Evolutionary conservation across 331 rosid species (phyloP).

Genomic region (Malus hybrid): DNA sequence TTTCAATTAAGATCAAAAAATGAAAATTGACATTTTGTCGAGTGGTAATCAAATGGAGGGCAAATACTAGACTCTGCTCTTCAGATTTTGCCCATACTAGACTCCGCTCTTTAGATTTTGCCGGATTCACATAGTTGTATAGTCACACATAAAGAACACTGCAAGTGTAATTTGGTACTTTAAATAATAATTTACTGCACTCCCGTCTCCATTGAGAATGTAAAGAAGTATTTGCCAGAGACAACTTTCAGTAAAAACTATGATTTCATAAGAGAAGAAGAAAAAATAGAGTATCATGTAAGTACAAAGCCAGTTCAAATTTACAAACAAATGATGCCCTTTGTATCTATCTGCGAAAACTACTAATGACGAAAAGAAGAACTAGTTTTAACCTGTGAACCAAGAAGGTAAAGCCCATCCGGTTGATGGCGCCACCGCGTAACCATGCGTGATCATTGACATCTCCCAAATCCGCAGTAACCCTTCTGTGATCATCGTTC

Average conservation of each 20-base stretch:
- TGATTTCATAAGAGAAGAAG: not conserved
- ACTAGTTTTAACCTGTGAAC: slow-evolving; percentile 15
- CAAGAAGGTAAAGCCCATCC: not conserved
- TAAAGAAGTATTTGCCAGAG: too few relatives aligned
- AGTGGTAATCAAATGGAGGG: too few relatives aligned
- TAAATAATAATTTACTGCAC: too few relatives aligned
- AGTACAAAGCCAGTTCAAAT: slow-evolving; percentile 16
- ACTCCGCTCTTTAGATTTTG: too few relatives aligned
- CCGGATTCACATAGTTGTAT: too few relatives aligned
- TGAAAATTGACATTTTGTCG: too few relatives aligned
- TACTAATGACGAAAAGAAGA: not conserved
- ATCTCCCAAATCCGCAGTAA: not conserved
- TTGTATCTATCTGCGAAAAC: not conserved
- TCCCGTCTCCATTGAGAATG: not conserved
- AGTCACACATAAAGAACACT: too few relatives aligned
- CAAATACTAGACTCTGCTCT: too few relatives aligned
- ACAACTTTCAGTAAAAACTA: not conserved
- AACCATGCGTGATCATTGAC: not conserved
- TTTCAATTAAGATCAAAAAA: too few relatives aligned
- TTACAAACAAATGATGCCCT: slow-evolving; percentile 19
- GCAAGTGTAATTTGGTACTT: too few relatives aligned
- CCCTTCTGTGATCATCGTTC: not conserved
- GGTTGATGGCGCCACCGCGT: not conserved
- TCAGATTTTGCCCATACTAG: too few relatives aligned
- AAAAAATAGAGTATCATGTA: slow-evolving; percentile 6